Base-by-base conservation (phyloP, 495 filamentous ascomycete genomes). In the Barbatosphaeria neglecta region DNA sequence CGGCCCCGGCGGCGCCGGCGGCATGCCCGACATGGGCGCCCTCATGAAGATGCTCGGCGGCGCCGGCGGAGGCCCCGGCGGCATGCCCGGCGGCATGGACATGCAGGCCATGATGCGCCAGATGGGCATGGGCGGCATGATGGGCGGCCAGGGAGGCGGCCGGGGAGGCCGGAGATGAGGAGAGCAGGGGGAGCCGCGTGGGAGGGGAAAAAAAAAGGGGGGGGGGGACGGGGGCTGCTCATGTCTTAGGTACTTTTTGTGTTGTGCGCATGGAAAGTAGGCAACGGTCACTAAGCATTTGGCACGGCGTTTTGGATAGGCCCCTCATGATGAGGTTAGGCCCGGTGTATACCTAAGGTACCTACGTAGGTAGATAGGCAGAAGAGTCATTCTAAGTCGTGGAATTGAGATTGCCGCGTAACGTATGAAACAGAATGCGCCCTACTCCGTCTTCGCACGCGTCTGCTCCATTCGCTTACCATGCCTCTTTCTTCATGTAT, bases 81-180 rank as follows among this genome's bases (percentile, higher is more conserved):
- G 75, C 3, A 64, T 77, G 60, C 67, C 69, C 1, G 82, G 77
- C 9, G 84, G 83, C 1, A 87, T 90, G 83, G 84, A 87, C 56
- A 72, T 87, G 72, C 76, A 83, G 49, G 76, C 80, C 48, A 84
- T 89, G 83, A 89, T 90, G 86, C 82, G 82, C 69, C 83, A 86
- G 51, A 84, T 88, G 80, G 72, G 81, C 17, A 73, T 84, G 73
- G 78, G 82, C 22, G 80, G 79, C 24, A 70, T 73, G 62, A 61
- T 66, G 59, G 59, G 59, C 9, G 59, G 62, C 13, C 47, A 47
- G 31, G 38, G 28, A 7, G 54, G 57, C 5, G 57, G 53, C 1
- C 49, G 62, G 0, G 57, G 61, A 3, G 57, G 59, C 31, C 49
- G 59, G 40, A 40, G 46, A 22, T 55, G 52, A 45, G 51, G n/a